Base-by-base conservation (phyloP, 2,329 filamentous ascomycete genomes). In the Talaromyces amestolkiae region DNA sequence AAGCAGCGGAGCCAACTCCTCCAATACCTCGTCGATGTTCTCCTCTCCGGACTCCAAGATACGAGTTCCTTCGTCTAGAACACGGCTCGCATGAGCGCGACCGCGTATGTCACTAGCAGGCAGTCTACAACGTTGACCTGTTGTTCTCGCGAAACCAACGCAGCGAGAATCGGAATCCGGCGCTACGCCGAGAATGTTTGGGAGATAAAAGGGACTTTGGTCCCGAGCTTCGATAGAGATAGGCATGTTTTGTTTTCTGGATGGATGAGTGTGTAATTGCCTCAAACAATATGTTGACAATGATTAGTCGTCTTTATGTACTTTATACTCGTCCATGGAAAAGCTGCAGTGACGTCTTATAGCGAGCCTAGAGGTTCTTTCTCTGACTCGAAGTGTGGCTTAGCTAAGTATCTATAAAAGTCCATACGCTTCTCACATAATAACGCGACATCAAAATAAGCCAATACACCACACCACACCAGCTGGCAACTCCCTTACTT, bases 1-100 rank as follows among this genome's bases (percentile, higher is more conserved):
- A 9, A 70, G 69, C 37, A 67, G 37, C 27, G 70, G 70, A n/a
- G 72, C 72, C 8, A 74, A 33, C 15, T 70, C 53, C 39, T 69
- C 54, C 0, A 74, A 63, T 13, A 71, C 41, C 2, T 61, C 47
- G 27, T 69, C 39, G 22, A 71, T 69, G 24, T 22, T 47, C 31
- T 53, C 37, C 5, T 63, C 22, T 4, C 60, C 60, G 6, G 41
- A 33, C 37, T 58, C 31, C 10, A 66, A 22, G 6, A 33, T 24
- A 51, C n/a, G 19, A 3, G 59, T 66, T 13, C 65, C 65, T 59
- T 63, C 53, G 27, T 59, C 17, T 17, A 66, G 31, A 10, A 66
- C n/a, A 3, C 19, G 17, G 6, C n/a, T 41, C 8, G 65, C 65
- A 6, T 35, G 22, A 33, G 51, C 17, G 33, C 65, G 65, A 59